phyloP scores from a whole-genome alignment of 2,329 filamentous ascomycete species.

The Penicillium sumatraense region DNA sequence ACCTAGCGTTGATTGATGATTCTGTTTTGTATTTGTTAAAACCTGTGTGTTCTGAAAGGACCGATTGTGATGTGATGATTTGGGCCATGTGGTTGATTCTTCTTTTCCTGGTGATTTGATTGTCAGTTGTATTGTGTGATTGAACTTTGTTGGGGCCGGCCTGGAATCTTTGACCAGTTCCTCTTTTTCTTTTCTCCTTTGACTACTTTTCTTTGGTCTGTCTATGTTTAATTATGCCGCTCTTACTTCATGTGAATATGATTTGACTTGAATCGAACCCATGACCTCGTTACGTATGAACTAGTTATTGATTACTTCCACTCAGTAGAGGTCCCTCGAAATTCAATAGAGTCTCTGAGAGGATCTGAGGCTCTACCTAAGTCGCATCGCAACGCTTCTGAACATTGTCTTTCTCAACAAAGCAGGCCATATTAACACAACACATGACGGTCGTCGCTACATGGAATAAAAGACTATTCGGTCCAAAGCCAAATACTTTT shows the following conservation, averaged over 20 bases:
- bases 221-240: slow-evolving; percentile 21
- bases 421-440: too few relatives aligned
- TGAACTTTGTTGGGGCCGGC: background rate
- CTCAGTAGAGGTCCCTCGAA: too few relatives aligned
- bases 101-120: background rate
- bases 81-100: slow-evolving; percentile 1
- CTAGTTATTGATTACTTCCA: too few relatives aligned
- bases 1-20: slow-evolving; percentile 11
- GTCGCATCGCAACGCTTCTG: too few relatives aligned
- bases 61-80: background rate
- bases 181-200: background rate
- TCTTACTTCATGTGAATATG: slow-evolving; percentile 29
- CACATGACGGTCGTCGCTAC: too few relatives aligned
- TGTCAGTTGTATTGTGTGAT: background rate
- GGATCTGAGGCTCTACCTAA: too few relatives aligned
- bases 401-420: too few relatives aligned
- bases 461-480: too few relatives aligned
- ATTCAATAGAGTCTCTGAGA: too few relatives aligned
- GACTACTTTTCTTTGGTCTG: slow-evolving; percentile 2
- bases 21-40: background rate
- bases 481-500: too few relatives aligned
- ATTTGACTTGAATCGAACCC: slow-evolving; percentile 12
- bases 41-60: background rate
- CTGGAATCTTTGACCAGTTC: slow-evolving; percentile 1
- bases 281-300: too few relatives aligned